Base-by-base conservation (phyloP, 805 yeast species). In the Candida gorgasii region DNA sequence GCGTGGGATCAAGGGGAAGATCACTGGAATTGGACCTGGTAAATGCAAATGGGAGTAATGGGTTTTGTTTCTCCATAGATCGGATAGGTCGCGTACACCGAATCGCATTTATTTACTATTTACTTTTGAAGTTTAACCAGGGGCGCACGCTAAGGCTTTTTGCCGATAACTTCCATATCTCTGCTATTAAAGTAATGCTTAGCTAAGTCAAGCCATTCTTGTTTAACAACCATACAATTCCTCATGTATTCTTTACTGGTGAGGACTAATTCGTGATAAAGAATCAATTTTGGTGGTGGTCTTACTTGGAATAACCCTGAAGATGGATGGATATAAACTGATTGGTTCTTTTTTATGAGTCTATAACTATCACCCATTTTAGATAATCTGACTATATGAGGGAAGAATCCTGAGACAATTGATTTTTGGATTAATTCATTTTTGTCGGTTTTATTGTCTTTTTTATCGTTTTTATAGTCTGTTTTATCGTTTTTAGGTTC, bases 201-300 rank as follows among this genome's bases (percentile, higher is more conserved):
- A 0, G 95, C 96, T 48, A 80, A 76, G 50, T 86, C 90, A 12
- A 90, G 62, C 93, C 95, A 86, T 36, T 67, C 67, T 22, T 85
- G 90, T 30, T 83, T 80, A 3, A 86, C 69, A 0, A 89, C 79
- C 61, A 86, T 77, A 54, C 89, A 82, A 50, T 84, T 84, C 44
- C 90, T 75, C 89, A 93, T 87, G 61, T 81, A 92, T 65, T 90
- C 97, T 58, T 84, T 87, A 18, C 89, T 78, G 0, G 99, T 92
- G 36, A 86, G 62, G 38, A 92, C 84, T 53, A 92, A 67, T 47
- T 92, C 95, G 54, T 89, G 89, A 59, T 88, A 93, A 12, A 92
- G 67, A 5, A 93, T 69, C 41, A 79, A 68, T 49, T 79, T 84
- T 3, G 90, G 84, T 0, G 89, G 90, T 15, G 93, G 95, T 45